phyloP scores from a whole-genome alignment of 1,139 yeast species.

The Pneumocystis oryctolagi region DNA sequence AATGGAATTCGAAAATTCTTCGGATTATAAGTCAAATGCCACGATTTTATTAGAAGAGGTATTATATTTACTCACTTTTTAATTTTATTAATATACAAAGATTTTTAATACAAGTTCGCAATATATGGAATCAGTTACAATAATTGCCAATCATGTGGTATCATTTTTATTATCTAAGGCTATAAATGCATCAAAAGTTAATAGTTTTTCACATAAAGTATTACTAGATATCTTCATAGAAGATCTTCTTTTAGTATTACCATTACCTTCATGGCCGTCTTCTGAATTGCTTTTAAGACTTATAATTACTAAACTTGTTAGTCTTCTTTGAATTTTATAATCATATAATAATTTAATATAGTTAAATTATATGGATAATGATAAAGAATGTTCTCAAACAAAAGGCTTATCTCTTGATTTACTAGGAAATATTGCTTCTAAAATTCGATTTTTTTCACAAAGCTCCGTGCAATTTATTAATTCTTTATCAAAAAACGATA shows the following conservation, averaged over 20 bases:
- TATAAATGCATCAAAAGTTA: conserved; percentile 17
- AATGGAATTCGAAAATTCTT: conserved; percentile 1
- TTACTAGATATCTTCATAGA: conserved; percentile 38
- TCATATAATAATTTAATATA: not conserved
- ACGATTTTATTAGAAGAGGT: not conserved
- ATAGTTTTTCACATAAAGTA: conserved; percentile 19
- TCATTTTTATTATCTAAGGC: conserved; percentile 18
- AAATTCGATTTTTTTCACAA: conserved; percentile 19
- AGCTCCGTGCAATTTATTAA: not conserved
- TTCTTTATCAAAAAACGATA: not conserved
- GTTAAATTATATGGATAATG: conserved; percentile 21
- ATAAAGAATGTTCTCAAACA: conserved; percentile 26
- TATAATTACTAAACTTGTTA: not conserved
- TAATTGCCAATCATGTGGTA: conserved; percentile 26
- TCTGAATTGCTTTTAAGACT: conserved; percentile 27
- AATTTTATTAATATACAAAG: conserved; percentile 2
- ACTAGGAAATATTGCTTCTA: conserved; percentile 41
- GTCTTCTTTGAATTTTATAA: not conserved
- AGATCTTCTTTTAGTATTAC: conserved; percentile 39
- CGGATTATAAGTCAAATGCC: not conserved
- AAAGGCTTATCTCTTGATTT: conserved; percentile 42
- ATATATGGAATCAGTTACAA: conserved; percentile 27
- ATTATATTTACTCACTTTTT: not conserved
- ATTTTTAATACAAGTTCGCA: conserved; percentile 7
- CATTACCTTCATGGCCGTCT: conserved; percentile 47